Base-by-base conservation (phyloP, 208 protist species). In the Sergeia podlipaevii region DNA sequence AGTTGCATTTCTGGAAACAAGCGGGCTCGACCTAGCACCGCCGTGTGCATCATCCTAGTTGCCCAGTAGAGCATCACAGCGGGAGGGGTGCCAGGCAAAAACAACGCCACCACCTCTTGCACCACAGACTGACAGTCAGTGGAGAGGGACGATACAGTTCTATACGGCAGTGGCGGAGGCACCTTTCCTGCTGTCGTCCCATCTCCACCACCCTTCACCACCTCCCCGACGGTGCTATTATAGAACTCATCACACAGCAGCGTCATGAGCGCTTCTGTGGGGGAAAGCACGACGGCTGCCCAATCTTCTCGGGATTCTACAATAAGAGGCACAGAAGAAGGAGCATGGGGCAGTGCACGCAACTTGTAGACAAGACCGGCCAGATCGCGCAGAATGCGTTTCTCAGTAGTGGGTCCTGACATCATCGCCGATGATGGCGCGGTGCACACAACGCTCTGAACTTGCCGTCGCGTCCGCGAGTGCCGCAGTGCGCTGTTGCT, bases 21-120 rank as follows among this genome's bases (percentile, higher is more conserved):
- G n/a, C n/a, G n/a, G n/a, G n/a, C n/a, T n/a, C n/a, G n/a, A n/a
- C n/a, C n/a, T n/a, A n/a, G n/a, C n/a, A n/a, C n/a, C n/a, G n/a
- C n/a, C n/a, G n/a, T n/a, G 32, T 80, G 59, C 10, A 87, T 54
- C 20, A 87, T 32, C 21, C 64, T 70, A 34, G 70, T 61, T 18
- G 71, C 70, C 67, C 84, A 85, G 49, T 70, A 68, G 55, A 82
- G 50, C 71, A 77, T 80, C 27, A 61, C 42, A 29, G 62, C 52
- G 33, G 83, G 72, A 18, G 74, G 33, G 23, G 74, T 70, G 17
- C 70, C 21, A n/a, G 77, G 71, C 0, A 65, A 29, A 37, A 91
- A 84, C 17, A 77, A 50, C 21, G 70, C 65, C 30, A 76, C 61
- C 5, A 91, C 41, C 50, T 89, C 77, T 15, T 30, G 33, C 30